These are phyloP conservation scores for Bryoglossum gracile DNA, from an alignment of 495 filamentous ascomycete genomes.

Conservation along the genomic window DNA sequence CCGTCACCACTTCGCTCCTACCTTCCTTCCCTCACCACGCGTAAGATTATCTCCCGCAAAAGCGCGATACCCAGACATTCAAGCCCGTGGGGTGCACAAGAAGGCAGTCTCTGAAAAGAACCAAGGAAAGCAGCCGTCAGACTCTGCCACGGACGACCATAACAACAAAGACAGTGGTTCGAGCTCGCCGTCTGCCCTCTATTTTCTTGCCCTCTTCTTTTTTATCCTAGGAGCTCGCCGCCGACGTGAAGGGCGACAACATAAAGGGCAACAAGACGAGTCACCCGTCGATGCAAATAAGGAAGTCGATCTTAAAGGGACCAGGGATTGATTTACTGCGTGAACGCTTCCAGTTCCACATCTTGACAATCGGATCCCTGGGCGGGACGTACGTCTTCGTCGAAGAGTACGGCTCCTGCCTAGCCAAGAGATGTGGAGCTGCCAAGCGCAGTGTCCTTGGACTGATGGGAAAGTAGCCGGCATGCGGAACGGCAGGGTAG, in stretches of 20 bases:
- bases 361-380: conserved; percentile 7
- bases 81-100: conserved; percentile 9
- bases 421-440: conserved; percentile 13
- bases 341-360: conserved; percentile 6
- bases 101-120: conserved; percentile 1
- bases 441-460: conserved; percentile 14
- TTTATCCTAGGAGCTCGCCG: too few relatives aligned
- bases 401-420: background rate
- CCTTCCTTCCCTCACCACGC: background rate
- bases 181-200: conserved; percentile 19
- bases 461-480: conserved; percentile 14
- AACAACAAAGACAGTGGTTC: conserved; percentile 19
- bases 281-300: background rate
- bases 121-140: conserved; percentile 4
- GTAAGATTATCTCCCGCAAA: background rate
- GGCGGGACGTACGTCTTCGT: conserved; percentile 11
- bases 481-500: conserved; percentile 13
- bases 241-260: too few relatives aligned
- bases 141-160: conserved; percentile 1
- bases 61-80: conserved; percentile 6
- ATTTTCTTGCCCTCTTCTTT: too few relatives aligned
- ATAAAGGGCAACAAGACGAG: background rate
- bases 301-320: background rate
- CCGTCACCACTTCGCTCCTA: background rate
- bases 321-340: conserved; percentile 7